Conservation (phyloP, 2,329 filamentous ascomycete genomes). For the Pseudogymnoascus verrucosus region DNA sequence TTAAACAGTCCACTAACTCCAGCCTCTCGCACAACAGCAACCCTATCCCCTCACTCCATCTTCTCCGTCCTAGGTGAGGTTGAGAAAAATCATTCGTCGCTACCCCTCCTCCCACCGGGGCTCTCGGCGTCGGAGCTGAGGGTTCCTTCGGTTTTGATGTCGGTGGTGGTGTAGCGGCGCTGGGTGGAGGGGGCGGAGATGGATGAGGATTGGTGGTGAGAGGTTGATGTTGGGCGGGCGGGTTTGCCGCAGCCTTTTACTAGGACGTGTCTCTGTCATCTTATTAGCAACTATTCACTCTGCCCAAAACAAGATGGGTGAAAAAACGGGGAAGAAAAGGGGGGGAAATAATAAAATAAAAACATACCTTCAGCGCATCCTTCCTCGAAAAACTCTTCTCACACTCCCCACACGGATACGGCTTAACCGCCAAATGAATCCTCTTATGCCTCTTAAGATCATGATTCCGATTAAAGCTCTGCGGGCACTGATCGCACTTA, state of each 20-base stretch:
- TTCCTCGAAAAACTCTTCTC: constrained; percentile 97
- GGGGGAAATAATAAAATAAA: constrained; percentile 5
- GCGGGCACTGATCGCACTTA: constrained; percentile 85
- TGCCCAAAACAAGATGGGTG: constrained; percentile 15
- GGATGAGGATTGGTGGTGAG: neutral
- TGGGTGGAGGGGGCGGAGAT: neutral
- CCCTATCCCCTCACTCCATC: too few species aligned
- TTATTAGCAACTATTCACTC: constrained; percentile 22
- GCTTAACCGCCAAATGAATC: constrained; percentile 92
- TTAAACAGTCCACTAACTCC: too few species aligned
- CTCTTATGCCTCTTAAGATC: constrained; percentile 93
- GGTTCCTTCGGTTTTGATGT: neutral
- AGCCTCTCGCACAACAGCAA: too few species aligned
- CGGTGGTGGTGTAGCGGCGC: neutral
- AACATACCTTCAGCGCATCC: constrained; percentile 85
- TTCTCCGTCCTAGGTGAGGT: too few species aligned
- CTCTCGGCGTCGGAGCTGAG: neutral
- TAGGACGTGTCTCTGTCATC: constrained; percentile 52
- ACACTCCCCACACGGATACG: constrained; percentile 83
- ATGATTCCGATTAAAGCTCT: constrained; percentile 94
- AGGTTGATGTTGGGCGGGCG: neutral
- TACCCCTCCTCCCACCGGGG: neutral
- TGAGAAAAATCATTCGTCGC: too few species aligned
- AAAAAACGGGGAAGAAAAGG: neutral
- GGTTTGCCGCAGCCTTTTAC: constrained; percentile 58